Evolutionary conservation across 805 yeast genomes (phyloP), one percentile per base, ranked within the genome.

Genomic region (Cyberlindnera samutprakarnensis): DNA sequence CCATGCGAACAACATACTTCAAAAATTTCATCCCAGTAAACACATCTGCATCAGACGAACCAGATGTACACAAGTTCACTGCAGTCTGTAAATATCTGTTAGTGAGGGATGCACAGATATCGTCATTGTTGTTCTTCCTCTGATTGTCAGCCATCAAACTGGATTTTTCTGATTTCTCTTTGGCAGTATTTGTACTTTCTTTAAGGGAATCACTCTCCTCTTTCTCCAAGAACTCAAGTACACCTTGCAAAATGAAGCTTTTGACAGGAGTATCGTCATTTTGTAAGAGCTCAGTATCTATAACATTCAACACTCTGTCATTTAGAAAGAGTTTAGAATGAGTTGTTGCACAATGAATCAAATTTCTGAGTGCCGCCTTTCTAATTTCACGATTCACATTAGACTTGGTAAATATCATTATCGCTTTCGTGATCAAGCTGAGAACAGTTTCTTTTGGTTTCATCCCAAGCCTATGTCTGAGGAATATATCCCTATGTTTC

Each of bases 21-120:
- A 84, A 47, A 38, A 76, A 73, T 20, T 64, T 59, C 4, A 78
- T 64, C 0, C 85, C 77, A 65, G 51, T 18, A 60, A 53, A 1
- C 84, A 70, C 28, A 55, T 56, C 4, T 4, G 17, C 18, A 30
- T 62, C 66, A 2, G 61, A 61, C 19, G 71, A 68, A 22, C 66
- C 66, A 4, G 50, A 43, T 0, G 75, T 39, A 33, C 85, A 72
- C 13, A 74, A 51, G 3, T 59, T 54, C 16, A 82, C 54, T 5
- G 80, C 64, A 3, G 56, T 47, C 4, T 51, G 51, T 31, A 78
- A 52, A 45, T 76, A 83, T 23, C 85, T 57, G 33, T 83, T 85
- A 4, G 75, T 78, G 9, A 86, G 44, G 0, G 82, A 78, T 1
- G 90, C 71, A 49, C 92, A 78, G 0, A 84, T 73, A 11, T 87